Percentiles rank a stretch among this genome's conserved stretches.
These are phyloP conservation scores for Petunia axillaris DNA, from an alignment of 257 asterid genomes.

Conservation along the genomic window DNA sequence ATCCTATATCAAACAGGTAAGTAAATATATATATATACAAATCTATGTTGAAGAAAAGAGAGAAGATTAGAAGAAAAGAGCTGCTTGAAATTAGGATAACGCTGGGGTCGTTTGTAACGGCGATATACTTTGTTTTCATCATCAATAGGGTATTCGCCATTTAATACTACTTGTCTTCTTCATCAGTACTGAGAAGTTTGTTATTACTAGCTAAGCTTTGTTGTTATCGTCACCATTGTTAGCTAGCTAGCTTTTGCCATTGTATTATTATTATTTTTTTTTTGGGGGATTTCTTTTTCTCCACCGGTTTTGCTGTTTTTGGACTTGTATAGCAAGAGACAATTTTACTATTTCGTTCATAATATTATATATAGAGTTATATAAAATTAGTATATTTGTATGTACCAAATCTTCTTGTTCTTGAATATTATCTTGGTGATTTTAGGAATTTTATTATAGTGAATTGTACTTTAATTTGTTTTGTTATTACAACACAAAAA, in stretches of 20 bases:
- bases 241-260: background rate
- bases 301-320: slow-evolving; percentile 13
- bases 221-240: slow-evolving; percentile 26
- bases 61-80: background rate
- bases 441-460: background rate
- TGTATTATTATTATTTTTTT: background rate
- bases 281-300: background rate
- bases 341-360: background rate
- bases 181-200: slow-evolving; percentile 38
- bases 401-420: slow-evolving; percentile 30
- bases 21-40: background rate
- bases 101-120: background rate
- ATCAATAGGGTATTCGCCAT: slow-evolving; percentile 22
- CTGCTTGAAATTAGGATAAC: no score
- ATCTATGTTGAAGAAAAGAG: background rate
- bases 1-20: slow-evolving; percentile 77
- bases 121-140: slow-evolving; percentile 16
- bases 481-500: background rate
- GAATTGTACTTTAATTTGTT: background rate
- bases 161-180: slow-evolving; percentile 30
- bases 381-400: background rate
- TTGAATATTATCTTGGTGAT: background rate
- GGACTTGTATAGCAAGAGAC: slow-evolving; percentile 42
- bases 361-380: background rate
- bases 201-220: slow-evolving; percentile 18